A percentile compares a stretch with the other conserved stretches of the same genome.
phyloP scores from a whole-genome alignment of 1,284 basidiomycete genomes.

The Fomitopsis palustris region DNA sequence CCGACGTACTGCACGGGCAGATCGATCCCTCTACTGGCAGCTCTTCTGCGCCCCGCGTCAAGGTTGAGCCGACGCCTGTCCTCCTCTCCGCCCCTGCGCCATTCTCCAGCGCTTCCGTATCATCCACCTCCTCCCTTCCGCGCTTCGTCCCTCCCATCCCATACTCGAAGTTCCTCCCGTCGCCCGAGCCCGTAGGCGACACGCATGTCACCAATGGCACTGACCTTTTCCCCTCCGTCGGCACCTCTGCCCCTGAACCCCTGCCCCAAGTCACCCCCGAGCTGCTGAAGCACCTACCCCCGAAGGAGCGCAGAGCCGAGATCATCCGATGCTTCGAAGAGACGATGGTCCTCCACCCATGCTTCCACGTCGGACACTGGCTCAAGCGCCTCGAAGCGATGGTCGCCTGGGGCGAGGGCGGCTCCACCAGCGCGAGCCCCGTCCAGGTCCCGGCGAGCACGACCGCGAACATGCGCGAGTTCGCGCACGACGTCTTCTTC shows the following conservation, averaged over 20 bases:
- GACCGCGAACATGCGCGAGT: constrained; percentile 23
- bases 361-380: constrained; percentile 48
- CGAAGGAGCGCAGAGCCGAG: constrained; percentile 34
- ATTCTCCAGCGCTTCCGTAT: not conserved
- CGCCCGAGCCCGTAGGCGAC: constrained; percentile 11
- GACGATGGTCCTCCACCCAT: constrained; percentile 46
- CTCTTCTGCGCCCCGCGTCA: constrained; percentile 32
- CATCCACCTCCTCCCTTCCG: not conserved
- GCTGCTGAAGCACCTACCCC: constrained; percentile 37
- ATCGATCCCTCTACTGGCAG: constrained; percentile 8
- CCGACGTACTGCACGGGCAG: constrained; percentile 16
- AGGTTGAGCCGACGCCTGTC: constrained; percentile 41
- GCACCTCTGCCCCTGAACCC: constrained; percentile 14
- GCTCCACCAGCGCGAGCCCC: not conserved
- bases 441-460: not conserved
- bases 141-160: constrained; percentile 15
- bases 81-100: constrained; percentile 24
- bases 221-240: constrained; percentile 14
- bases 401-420: constrained; percentile 36
- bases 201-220: constrained; percentile 15
- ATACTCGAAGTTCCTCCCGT: constrained; percentile 20
- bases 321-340: constrained; percentile 39
- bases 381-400: constrained; percentile 42
- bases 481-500: constrained; percentile 35
- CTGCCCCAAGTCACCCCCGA: constrained; percentile 35